These are phyloP conservation scores for Hyaloscypha hepaticicola DNA, from an alignment of 495 filamentous ascomycete species.

Conservation along the genomic window DNA sequence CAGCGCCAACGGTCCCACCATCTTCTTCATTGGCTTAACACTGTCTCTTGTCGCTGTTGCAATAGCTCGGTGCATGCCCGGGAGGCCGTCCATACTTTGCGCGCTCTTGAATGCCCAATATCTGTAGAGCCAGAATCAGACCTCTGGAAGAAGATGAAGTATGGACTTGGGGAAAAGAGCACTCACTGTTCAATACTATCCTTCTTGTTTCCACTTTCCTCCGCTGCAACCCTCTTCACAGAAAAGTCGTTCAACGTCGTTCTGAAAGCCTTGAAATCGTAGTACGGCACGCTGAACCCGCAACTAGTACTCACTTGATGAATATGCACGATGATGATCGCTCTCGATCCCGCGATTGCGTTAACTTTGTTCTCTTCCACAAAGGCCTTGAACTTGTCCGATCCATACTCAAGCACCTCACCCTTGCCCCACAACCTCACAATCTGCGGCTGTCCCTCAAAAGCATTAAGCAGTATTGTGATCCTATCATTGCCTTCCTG, in stretches of 20 bases:
- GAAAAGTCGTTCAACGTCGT: constrained; percentile 48
- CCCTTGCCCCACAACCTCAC: constrained; percentile 69
- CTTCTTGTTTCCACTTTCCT: constrained; percentile 41
- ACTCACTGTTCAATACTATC: constrained; percentile 50
- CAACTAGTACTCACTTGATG: constrained; percentile 60
- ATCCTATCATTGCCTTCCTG: constrained; percentile 76
- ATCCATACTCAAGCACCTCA: constrained; percentile 58
- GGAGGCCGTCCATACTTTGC: constrained; percentile 53
- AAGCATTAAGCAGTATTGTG: constrained; percentile 70
- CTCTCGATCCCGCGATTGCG: constrained; percentile 50
- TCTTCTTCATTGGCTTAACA: constrained; percentile 51
- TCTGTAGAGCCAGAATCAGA: constrained; percentile 33
- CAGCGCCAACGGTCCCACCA: constrained; percentile 39
- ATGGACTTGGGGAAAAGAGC: background rate
- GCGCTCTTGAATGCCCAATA: constrained; percentile 60
- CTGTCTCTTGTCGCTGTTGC: constrained; percentile 40
- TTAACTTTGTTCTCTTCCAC: constrained; percentile 45
- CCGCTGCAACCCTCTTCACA: constrained; percentile 42
- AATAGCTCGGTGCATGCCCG: constrained; percentile 45
- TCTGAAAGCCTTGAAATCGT: constrained; percentile 49
- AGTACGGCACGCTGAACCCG: constrained; percentile 53
- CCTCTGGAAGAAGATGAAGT: background rate
- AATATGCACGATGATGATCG: constrained; percentile 62
- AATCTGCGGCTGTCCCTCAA: constrained; percentile 63
- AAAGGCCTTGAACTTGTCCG: constrained; percentile 45